phyloP scores from a whole-genome alignment of 257 asterid genomes.

The Solanum pinnatisectum region DNA sequence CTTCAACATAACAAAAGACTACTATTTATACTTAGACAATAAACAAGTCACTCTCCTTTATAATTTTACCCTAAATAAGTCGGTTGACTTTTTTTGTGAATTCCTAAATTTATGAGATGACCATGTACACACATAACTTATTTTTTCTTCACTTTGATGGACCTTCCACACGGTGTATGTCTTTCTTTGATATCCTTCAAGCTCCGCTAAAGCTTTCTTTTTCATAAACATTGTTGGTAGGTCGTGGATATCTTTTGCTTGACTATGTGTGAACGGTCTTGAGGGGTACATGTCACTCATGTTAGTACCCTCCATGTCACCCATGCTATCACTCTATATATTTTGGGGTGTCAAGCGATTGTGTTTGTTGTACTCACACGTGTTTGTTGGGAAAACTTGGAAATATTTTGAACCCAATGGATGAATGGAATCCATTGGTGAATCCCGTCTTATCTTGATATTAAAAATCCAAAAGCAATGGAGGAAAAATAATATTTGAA shows the following conservation, averaged over 20 bases:
- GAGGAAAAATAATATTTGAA: too few species aligned
- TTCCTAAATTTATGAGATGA: not conserved
- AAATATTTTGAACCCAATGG: too few species aligned
- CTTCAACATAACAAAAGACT: not conserved
- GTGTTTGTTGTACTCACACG: too few species aligned
- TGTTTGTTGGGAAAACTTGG: too few species aligned
- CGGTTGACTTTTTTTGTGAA: too few species aligned
- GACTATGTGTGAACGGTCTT: not conserved
- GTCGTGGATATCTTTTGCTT: not conserved
- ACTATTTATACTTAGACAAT: not conserved
- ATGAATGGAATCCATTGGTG: too few species aligned
- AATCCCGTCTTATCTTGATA: too few species aligned
- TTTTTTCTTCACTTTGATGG: not conserved
- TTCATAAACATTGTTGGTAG: not conserved
- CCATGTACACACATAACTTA: too few species aligned
- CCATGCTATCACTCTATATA: not conserved
- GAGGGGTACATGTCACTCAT: not conserved
- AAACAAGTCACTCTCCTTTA: not conserved
- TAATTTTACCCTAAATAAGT: not conserved
- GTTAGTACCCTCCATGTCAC: not conserved
- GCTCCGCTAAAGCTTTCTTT: not conserved
- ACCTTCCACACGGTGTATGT: too few species aligned
- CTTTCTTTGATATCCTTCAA: not conserved
- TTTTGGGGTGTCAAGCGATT: too few species aligned
- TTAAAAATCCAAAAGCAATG: too few species aligned